Percentiles rank a stretch among this genome's conserved stretches.
Evolutionary conservation across 2,329 filamentous ascomycete genomes (phyloP).

Genomic region (Pyrenophora seminiperda): DNA sequence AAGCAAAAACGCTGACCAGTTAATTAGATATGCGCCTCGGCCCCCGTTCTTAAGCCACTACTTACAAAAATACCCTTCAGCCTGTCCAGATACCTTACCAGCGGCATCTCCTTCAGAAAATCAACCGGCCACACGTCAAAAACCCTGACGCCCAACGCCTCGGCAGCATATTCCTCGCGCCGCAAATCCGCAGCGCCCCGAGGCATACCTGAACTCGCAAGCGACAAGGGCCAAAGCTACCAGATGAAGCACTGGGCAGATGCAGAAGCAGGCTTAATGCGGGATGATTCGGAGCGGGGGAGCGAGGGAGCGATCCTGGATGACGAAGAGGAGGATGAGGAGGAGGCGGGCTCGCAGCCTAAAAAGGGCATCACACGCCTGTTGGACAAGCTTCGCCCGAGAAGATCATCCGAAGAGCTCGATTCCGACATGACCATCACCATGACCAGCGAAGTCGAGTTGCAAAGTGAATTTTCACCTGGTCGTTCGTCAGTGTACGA

Average conservation of each 20-base stretch:
- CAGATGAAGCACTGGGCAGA: conserved; percentile 34
- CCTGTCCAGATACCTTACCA: conserved; percentile 22
- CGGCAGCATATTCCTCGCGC: conserved; percentile 16
- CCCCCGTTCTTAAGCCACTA: conserved; percentile 39
- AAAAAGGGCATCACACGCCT: conserved; percentile 9
- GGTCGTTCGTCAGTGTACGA: background rate
- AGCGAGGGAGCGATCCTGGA: conserved; percentile 13
- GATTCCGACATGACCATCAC: conserved; percentile 30
- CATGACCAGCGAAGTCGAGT: conserved; percentile 23
- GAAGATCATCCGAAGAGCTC: background rate
- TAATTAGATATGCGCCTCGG: conserved; percentile 39
- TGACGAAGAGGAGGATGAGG: too few relatives aligned
- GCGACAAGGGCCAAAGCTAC: conserved; percentile 25
- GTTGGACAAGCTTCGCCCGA: conserved; percentile 18
- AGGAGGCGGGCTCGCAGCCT: too few relatives aligned
- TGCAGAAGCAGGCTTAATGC: background rate
- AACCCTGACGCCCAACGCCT: conserved; percentile 9
- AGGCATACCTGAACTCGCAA: conserved; percentile 18
- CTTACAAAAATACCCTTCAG: conserved; percentile 35
- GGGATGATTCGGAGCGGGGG: conserved; percentile 3
- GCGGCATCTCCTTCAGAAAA: conserved; percentile 22
- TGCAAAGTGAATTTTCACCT: conserved; percentile 18
- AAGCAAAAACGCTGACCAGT: background rate
- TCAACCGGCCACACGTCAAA: conserved; percentile 3
- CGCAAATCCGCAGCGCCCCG: conserved; percentile 20